These are phyloP conservation scores for Xylaria polymorpha DNA, from an alignment of 2,329 filamentous ascomycete species.

Conservation along the genomic window DNA sequence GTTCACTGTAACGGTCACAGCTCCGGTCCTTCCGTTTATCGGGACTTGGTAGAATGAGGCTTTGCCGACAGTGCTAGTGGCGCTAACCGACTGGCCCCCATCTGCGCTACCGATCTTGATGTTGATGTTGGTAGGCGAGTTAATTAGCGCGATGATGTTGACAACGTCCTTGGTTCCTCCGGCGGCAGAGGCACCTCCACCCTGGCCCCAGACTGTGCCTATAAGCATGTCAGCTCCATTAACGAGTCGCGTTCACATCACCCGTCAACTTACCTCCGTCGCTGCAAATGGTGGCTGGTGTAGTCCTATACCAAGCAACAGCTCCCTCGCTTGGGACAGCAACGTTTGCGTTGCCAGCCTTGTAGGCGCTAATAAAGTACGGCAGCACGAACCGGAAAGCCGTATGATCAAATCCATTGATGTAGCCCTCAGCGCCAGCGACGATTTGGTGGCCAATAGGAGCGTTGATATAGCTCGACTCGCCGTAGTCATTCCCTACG, in stretches of 20 bases:
- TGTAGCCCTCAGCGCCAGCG: constrained; percentile 60
- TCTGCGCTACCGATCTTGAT: constrained; percentile 53
- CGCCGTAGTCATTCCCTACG: constrained; percentile 68
- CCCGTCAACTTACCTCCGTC: constrained; percentile 53
- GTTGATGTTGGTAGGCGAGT: constrained; percentile 49
- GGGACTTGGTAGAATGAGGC: constrained; percentile 54
- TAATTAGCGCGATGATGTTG: constrained; percentile 56
- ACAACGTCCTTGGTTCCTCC: constrained; percentile 57
- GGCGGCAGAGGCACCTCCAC: constrained; percentile 50
- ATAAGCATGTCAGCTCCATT: constrained; percentile 26
- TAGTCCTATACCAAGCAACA: constrained; percentile 49
- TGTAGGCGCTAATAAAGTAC: constrained; percentile 63
- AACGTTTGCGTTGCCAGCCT: constrained; percentile 54
- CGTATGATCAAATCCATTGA: constrained; percentile 59
- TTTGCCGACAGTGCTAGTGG: constrained; percentile 47
- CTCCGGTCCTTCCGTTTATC: constrained; percentile 54
- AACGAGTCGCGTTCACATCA: constrained; percentile 13
- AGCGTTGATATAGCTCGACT: constrained; percentile 67
- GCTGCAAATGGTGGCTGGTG: constrained; percentile 47
- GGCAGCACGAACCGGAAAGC: constrained; percentile 62
- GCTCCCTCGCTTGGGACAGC: constrained; percentile 45
- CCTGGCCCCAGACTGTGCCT: constrained; percentile 56
- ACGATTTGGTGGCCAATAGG: constrained; percentile 58
- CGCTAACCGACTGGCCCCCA: constrained; percentile 47
- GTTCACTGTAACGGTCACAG: constrained; percentile 54